These are phyloP conservation scores for Quercus parvula DNA, from an alignment of 306 rosid species.

Conservation along the genomic window DNA sequence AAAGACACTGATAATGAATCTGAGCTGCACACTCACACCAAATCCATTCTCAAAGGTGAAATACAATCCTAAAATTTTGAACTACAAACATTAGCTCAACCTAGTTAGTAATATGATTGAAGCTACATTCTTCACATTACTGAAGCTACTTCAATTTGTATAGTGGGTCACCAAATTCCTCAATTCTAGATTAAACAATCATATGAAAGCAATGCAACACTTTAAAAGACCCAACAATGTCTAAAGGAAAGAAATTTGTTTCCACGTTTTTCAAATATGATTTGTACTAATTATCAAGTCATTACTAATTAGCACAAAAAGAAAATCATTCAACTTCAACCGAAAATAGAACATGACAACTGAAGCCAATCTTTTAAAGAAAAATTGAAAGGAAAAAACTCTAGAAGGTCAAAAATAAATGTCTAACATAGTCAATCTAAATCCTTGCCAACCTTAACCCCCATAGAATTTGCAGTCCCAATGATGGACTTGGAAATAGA, in stretches of 20 bases:
- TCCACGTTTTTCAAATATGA: background rate
- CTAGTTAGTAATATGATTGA: too few species aligned
- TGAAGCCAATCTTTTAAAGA: background rate
- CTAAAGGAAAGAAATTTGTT: background rate
- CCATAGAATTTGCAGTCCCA: constrained; percentile 80
- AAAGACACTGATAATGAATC: background rate
- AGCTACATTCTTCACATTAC: too few species aligned
- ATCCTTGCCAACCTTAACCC: constrained; percentile 69
- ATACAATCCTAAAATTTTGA: background rate
- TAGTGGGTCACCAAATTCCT: background rate
- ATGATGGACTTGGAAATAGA: constrained; percentile 72
- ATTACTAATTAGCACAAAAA: too few species aligned
- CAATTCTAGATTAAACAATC: background rate
- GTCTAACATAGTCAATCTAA: constrained; percentile 41
- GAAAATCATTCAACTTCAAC: background rate
- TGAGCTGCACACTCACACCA: background rate
- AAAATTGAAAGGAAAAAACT: background rate
- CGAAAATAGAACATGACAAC: background rate
- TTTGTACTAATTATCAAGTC: too few species aligned
- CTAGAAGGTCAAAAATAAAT: background rate
- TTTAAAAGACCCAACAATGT: background rate
- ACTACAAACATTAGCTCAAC: background rate
- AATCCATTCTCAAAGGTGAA: background rate
- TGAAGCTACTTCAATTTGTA: background rate
- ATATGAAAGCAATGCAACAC: background rate